A percentile compares a stretch with the other conserved stretches of the same genome.
Evolutionary conservation across 805 yeast species (phyloP).

Genomic region (Blastobotrys chiropterorum): DNA sequence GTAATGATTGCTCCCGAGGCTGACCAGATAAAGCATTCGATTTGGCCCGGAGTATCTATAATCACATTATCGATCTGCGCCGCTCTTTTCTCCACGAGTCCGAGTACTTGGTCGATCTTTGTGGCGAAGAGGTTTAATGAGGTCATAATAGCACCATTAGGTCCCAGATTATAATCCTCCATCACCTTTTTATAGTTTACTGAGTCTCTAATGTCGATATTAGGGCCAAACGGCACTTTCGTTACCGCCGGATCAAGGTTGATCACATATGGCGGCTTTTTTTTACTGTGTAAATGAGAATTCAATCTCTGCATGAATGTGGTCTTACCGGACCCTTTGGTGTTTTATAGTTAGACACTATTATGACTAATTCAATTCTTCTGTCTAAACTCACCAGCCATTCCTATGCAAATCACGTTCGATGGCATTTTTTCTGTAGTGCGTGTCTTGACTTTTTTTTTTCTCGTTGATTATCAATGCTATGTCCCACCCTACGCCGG

Average conservation of each 20-base stretch:
- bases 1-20: slow-evolving; percentile 96
- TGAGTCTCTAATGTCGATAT: slow-evolving; percentile 93
- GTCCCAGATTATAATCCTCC: slow-evolving; percentile 91
- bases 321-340: slow-evolving; percentile 77
- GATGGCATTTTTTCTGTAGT: slow-evolving; percentile 15
- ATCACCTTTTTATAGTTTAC: slow-evolving; percentile 92
- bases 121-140: slow-evolving; percentile 88
- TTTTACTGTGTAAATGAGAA: slow-evolving; percentile 67
- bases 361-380: background rate
- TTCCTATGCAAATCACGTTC: slow-evolving; percentile 48
- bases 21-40: slow-evolving; percentile 97
- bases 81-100: slow-evolving; percentile 72
- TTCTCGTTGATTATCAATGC: background rate
- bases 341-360: slow-evolving; percentile 9
- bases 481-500: background rate
- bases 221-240: slow-evolving; percentile 88
- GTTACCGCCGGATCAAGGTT: slow-evolving; percentile 96
- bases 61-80: slow-evolving; percentile 58
- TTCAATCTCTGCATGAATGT: slow-evolving; percentile 94
- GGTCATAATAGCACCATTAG: slow-evolving; percentile 97
- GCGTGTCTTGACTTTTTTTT: background rate
- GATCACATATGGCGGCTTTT: slow-evolving; percentile 78
- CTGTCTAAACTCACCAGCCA: slow-evolving; percentile 43
- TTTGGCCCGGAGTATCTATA: slow-evolving; percentile 97
- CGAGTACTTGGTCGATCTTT: slow-evolving; percentile 91